These are phyloP conservation scores for Xylaria longipes DNA, from an alignment of 495 filamentous ascomycete species.

Conservation along the genomic window DNA sequence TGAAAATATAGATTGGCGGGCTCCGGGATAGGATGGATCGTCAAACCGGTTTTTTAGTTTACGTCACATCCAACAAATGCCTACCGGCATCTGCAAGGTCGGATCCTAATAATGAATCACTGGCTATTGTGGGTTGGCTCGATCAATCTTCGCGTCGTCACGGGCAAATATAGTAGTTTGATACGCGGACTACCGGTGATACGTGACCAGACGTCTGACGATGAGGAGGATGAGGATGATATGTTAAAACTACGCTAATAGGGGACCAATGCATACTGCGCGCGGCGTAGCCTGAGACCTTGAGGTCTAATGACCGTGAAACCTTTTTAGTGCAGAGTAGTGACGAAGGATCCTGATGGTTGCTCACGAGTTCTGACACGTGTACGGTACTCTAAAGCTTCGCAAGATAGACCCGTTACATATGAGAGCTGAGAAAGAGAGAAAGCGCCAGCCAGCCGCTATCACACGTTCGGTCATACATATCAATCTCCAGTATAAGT, in stretches of 20 bases:
- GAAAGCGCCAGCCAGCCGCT: conserved; percentile 25
- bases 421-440: not conserved
- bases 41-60: conserved; percentile 20
- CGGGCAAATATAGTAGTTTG: not conserved
- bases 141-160: not conserved
- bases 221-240: conserved; percentile 7
- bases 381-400: conserved; percentile 12
- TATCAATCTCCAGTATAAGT: conserved; percentile 7
- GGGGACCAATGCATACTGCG: conserved; percentile 8
- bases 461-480: conserved; percentile 23
- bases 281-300: conserved; percentile 16
- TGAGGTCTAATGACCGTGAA: conserved; percentile 10
- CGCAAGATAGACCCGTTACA: conserved; percentile 23
- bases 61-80: conserved; percentile 16
- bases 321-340: conserved; percentile 7
- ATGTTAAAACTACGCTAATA: conserved; percentile 5
- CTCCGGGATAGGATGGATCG: conserved; percentile 6
- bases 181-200: not conserved
- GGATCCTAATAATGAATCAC: conserved; percentile 3
- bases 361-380: conserved; percentile 18
- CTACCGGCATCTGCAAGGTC: conserved; percentile 11
- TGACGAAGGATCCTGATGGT: conserved; percentile 20
- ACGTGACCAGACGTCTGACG: conserved; percentile 12
- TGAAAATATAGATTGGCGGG: conserved; percentile 12
- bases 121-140: conserved; percentile 5